A percentile compares a stretch with the other conserved stretches of the same genome.
Evolutionary conservation across 2,329 filamentous ascomycete genomes (phyloP).

Genomic region (Aspergillus nomiae): DNA sequence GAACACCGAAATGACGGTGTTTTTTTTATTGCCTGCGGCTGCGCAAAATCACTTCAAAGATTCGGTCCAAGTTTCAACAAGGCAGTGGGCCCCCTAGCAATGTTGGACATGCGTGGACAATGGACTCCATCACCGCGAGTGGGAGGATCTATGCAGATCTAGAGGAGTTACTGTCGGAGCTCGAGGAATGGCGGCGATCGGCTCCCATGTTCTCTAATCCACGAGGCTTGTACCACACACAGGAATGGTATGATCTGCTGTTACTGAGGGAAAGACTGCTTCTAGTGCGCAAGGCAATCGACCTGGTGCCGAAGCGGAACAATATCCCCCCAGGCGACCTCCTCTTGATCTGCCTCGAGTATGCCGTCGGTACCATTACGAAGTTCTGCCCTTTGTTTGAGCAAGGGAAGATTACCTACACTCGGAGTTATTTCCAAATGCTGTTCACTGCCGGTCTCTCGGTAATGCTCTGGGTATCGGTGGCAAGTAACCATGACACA

Average conservation of each 20-base stretch:
- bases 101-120: neutral
- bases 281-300: constrained; percentile 45
- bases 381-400: neutral
- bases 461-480: constrained; percentile 33
- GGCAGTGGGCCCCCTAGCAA: neutral
- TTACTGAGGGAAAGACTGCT: constrained; percentile 44
- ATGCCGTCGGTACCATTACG: neutral
- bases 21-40: neutral
- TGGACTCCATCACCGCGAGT: neutral
- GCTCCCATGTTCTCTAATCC: neutral
- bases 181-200: neutral
- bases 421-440: constrained; percentile 53
- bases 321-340: constrained; percentile 37
- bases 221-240: neutral
- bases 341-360: constrained; percentile 28
- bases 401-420: constrained; percentile 35
- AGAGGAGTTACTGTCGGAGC: neutral
- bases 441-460: constrained; percentile 50
- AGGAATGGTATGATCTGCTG: constrained; percentile 34
- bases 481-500: constrained; percentile 6
- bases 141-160: neutral
- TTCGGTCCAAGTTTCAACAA: neutral
- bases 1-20: neutral
- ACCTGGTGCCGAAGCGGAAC: constrained; percentile 39
- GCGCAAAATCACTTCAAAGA: neutral